These are phyloP conservation scores for Komagataella kurtzmanii DNA, from an alignment of 805 yeast genomes.

Conservation along the genomic window DNA sequence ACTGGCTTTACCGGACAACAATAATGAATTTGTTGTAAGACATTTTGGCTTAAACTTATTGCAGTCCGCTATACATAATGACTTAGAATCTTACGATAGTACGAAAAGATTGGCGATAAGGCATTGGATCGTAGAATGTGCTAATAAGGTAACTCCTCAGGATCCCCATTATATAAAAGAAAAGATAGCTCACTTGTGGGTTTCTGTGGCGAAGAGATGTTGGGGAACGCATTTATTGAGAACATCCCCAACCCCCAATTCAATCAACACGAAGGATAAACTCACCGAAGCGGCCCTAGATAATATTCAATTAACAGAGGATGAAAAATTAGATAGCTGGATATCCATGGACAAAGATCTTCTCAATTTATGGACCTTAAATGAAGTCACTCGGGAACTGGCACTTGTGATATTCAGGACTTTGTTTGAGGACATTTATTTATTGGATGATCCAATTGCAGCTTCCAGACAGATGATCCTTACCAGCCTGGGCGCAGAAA, in stretches of 20 bases:
- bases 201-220: conserved; percentile 71
- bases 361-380: conserved; percentile 59
- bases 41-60: conserved; percentile 82
- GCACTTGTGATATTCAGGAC: conserved; percentile 71
- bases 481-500: conserved; percentile 73
- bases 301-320: conserved; percentile 20
- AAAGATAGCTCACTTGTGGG: conserved; percentile 86
- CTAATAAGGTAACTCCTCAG: conserved; percentile 36
- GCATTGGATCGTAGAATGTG: conserved; percentile 74
- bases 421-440: conserved; percentile 82
- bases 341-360: conserved; percentile 72
- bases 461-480: conserved; percentile 64
- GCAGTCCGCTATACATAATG: conserved; percentile 51
- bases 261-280: conserved; percentile 3
- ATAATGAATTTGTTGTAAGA: conserved; percentile 58
- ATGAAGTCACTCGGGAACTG: conserved; percentile 56
- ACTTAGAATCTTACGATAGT: conserved; percentile 39
- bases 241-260: conserved; percentile 3
- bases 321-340: conserved; percentile 62
- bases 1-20: conserved; percentile 51
- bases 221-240: conserved; percentile 69
- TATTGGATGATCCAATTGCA: conserved; percentile 86
- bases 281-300: conserved; percentile 13
- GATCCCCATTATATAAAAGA: conserved; percentile 90
- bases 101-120: conserved; percentile 57